Conservation (phyloP, 192 early-diverging fungal genomes). For the Rhizophagus clarus region DNA sequence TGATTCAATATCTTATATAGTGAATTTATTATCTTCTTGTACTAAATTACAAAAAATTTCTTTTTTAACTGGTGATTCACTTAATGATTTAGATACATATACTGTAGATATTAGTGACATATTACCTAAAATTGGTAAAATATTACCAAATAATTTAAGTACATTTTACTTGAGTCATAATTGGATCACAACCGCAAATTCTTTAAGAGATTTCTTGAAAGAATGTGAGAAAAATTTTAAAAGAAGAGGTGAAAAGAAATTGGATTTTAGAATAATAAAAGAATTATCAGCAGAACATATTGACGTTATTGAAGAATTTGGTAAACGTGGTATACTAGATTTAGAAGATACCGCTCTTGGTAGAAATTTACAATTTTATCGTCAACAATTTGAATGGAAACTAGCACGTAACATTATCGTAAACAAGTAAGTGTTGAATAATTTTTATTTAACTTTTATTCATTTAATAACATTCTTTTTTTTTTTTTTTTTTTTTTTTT, state of each 20-base stretch:
- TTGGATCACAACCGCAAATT: background rate
- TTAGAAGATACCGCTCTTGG: background rate
- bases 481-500: too few species aligned
- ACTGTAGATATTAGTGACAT: background rate
- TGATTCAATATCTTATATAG: background rate
- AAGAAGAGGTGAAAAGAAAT: background rate
- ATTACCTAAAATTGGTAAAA: constrained; percentile 3
- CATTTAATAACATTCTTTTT: too few species aligned
- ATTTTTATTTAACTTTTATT: too few species aligned
- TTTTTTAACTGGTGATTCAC: constrained; percentile 1
- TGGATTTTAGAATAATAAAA: constrained; percentile 2
- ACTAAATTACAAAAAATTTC: background rate
- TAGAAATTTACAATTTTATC: background rate
- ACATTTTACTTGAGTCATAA: background rate
- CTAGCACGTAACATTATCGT: too few species aligned
- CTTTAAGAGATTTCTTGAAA: background rate
- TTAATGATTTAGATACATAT: background rate
- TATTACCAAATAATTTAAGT: background rate
- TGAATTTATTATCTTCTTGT: background rate
- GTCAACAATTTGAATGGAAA: constrained; percentile 11
- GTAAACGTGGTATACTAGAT: background rate
- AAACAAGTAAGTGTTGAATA: background rate
- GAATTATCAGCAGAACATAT: background rate
- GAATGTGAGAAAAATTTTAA: background rate
- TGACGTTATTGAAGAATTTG: constrained; percentile 1